phyloP scores from a whole-genome alignment of 1,139 yeast species.

The Starmera stellimalicola region DNA sequence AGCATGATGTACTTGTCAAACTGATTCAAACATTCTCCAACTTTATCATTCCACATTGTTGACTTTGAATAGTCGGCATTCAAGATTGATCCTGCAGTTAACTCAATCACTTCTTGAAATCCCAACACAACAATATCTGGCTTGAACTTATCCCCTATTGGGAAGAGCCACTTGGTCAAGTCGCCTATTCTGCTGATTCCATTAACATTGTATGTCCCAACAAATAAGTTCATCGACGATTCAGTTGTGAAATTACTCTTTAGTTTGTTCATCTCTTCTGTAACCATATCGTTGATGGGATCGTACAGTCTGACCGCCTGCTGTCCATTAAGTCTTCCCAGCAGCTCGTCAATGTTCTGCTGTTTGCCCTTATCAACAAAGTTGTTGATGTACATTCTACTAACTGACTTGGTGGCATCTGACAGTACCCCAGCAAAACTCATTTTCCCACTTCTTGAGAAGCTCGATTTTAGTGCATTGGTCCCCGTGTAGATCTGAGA shows the following conservation, averaged over 20 bases:
- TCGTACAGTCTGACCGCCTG: slow-evolving; percentile 67
- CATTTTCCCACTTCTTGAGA: slow-evolving; percentile 92
- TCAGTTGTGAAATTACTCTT: slow-evolving; percentile 52
- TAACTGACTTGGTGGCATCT: slow-evolving; percentile 92
- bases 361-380: slow-evolving; percentile 91
- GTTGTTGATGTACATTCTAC: slow-evolving; percentile 91
- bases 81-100: slow-evolving; percentile 76
- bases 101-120: slow-evolving; percentile 84
- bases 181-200: slow-evolving; percentile 54
- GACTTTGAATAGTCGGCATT: slow-evolving; percentile 62
- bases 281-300: slow-evolving; percentile 79
- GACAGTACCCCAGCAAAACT: slow-evolving; percentile 92
- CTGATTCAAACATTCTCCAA: slow-evolving; percentile 47
- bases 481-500: slow-evolving; percentile 97
- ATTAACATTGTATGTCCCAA: slow-evolving; percentile 84
- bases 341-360: slow-evolving; percentile 70
- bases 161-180: slow-evolving; percentile 75
- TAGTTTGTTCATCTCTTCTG: slow-evolving; percentile 42
- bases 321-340: slow-evolving; percentile 75
- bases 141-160: slow-evolving; percentile 40
- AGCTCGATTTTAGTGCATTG: slow-evolving; percentile 89
- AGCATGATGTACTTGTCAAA: slow-evolving; percentile 49
- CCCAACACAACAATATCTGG: slow-evolving; percentile 79
- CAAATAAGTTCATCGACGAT: slow-evolving; percentile 53
- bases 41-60: slow-evolving; percentile 50